Base-by-base conservation (phyloP, 352 stramenopile species). In the Pseudoperonospora humuli region DNA sequence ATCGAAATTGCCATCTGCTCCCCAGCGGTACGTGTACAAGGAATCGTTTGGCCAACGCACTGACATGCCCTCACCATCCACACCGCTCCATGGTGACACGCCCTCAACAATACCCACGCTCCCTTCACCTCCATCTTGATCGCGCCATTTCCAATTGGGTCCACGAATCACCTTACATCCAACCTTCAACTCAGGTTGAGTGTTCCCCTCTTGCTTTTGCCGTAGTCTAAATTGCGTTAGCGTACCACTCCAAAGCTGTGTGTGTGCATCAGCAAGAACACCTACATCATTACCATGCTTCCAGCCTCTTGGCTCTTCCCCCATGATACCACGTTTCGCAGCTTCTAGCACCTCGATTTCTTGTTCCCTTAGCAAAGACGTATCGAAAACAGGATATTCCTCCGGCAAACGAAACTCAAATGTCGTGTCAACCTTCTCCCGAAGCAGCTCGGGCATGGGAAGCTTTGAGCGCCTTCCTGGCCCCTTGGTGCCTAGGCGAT, bases 101-200 rank as follows among this genome's bases (percentile, higher is more conserved):
- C 80, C 76, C 66, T 92, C 83, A 14, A 95, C 77, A 27, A 76
- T 54, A 27, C 83, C 83, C 19, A 95, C 66, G 13, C 70, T 87
- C 6, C 83, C 83, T 64, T 90, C 81, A 10, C 83, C 83, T 10
- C 83, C 83, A 36, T 95, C 83, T 75, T 95, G 80, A 36, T 95
- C 83, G 15, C 77, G 64, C 81, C 83, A 92, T 54, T 93, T 93
- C 83, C 83, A 95, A 52, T 91, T 87, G 13, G 84, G 84, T 24
- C 84, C 84, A n/a, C 84, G 82, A 56, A 89, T 86, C 10, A 95
- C 84, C 33, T 88, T 85, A 51, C 78, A 91, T 1, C 84, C 84
- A 15, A 95, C 75, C 9, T 65, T 76, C 1, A 93, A 61, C 26
- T 86, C 67, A 0, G 74, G 73, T 41, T 79, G 48, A 15, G 62